phyloP scores from a whole-genome alignment of 805 yeast species.

The Debaryomyces tyrocola region DNA sequence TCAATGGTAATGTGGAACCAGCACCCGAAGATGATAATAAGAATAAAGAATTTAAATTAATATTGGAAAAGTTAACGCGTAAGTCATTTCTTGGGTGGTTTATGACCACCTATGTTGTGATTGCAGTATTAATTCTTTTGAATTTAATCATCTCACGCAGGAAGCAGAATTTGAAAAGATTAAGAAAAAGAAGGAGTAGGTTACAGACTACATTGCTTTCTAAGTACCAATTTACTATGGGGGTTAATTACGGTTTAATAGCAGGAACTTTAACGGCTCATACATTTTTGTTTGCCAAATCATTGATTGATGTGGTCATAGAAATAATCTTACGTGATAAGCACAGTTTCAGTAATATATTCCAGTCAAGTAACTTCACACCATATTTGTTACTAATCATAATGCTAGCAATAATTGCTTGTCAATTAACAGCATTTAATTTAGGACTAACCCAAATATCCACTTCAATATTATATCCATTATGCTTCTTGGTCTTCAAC shows the following conservation, averaged over 20 bases:
- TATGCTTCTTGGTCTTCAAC: conserved; percentile 83
- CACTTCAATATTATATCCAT: conserved; percentile 78
- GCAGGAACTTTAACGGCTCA: conserved; percentile 85
- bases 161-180: conserved; percentile 7
- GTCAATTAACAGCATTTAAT: conserved; percentile 73
- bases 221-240: conserved; percentile 43
- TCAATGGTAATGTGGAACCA: conserved; percentile 53
- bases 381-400: conserved; percentile 46
- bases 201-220: conserved; percentile 12
- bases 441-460: conserved; percentile 68
- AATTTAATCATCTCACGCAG: conserved; percentile 20
- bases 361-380: conserved; percentile 22
- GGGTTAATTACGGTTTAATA: conserved; percentile 62
- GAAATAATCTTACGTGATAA: conserved; percentile 37
- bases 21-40: conserved; percentile 19
- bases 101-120: conserved; percentile 30
- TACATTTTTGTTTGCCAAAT: conserved; percentile 81
- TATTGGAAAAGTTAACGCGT: conserved; percentile 38
- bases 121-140: conserved; percentile 22
- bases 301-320: conserved; percentile 68
- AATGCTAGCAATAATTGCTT: conserved; percentile 63
- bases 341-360: conserved; percentile 14
- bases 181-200: conserved; percentile 7
- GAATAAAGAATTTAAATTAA: conserved; percentile 34
- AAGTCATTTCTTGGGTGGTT: conserved; percentile 61